Base-by-base conservation (phyloP, 2,329 filamentous ascomycete species). In the Stemphylium vesicarium region DNA sequence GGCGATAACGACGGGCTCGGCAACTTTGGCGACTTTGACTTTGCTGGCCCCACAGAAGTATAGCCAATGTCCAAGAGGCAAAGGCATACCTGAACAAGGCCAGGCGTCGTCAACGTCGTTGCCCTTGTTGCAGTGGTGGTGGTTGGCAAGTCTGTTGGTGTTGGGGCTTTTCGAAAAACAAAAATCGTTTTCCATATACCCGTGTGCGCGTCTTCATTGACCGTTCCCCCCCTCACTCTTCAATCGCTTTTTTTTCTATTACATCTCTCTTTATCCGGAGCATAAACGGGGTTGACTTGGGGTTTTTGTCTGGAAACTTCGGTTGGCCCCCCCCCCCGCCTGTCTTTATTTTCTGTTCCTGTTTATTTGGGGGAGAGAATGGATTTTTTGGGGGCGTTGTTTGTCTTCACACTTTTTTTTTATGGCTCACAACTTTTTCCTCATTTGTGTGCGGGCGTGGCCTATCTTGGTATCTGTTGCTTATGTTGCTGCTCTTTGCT, bases 1-100 rank as follows among this genome's bases (percentile, higher is more conserved):
- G 77, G 75, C 36, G 83, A 83, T 60, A 77, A 67, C 20, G 66
- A 61, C 33, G 71, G 64, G 9, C 73, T 79, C 36, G 73, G 73
- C 42, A 69, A 70, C 32, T 45, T 73, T 41, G 60, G 44, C 16
- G 70, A 72, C 36, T 74, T 74, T 41, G 66, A 65, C 53, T 79
- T 79, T 51, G 69, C 68, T 26, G 68, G 70, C 47, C 53, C 58
- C 3, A 63, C 72, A n/a, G 73, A 75, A 60, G 67, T 58, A 51
- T 55, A 55, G 41, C 32, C 10, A 24, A 42, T 18, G 29, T 16
- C 20, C 6, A 24, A 32, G 47, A 24, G 22, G 22, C 22, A 24
- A 24, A 24, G 6, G 5, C 22, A 24, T 24, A 38, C 48, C 33
- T 44, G 12, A 22, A 35, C 4, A 44, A 33, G 41, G 11, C 41